A percentile compares a stretch with the other conserved stretches of the same genome.
phyloP scores from a whole-genome alignment of 2,329 filamentous ascomycete species.

The Epichloe glyceriae region DNA sequence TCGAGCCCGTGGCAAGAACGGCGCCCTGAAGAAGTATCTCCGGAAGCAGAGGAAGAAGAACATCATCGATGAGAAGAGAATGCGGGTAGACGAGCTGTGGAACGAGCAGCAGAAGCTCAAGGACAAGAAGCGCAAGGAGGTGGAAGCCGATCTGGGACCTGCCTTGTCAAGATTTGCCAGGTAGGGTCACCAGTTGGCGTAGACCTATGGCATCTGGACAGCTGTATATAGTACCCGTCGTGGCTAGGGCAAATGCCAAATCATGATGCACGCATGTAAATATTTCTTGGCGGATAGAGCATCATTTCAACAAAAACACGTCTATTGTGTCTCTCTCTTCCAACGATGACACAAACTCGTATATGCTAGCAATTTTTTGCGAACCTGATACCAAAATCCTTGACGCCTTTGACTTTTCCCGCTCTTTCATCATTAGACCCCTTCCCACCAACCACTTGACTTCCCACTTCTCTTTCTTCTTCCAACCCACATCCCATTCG shows the following conservation, averaged over 20 bases:
- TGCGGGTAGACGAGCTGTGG: constrained; percentile 74
- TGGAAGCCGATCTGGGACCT: constrained; percentile 66
- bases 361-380: background rate
- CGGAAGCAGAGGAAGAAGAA: constrained; percentile 89
- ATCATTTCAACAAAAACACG: background rate
- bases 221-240: constrained; percentile 11
- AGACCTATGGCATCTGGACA: background rate
- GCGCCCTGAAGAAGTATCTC: constrained; percentile 73
- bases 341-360: background rate
- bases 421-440: background rate
- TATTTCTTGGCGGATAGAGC: background rate
- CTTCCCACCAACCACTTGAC: background rate
- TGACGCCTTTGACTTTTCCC: background rate
- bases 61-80: constrained; percentile 86
- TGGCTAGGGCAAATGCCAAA: background rate
- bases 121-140: constrained; percentile 48
- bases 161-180: constrained; percentile 75
- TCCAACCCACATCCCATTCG: no score
- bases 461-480: no score
- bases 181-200: constrained; percentile 45
- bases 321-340: background rate
- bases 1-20: constrained; percentile 78
- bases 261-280: background rate
- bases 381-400: background rate
- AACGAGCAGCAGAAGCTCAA: constrained; percentile 57